Percentiles rank a stretch among this genome's conserved stretches.
Evolutionary conservation across 1,139 yeast species (phyloP).

Genomic region (Zygoascus meyerae): DNA sequence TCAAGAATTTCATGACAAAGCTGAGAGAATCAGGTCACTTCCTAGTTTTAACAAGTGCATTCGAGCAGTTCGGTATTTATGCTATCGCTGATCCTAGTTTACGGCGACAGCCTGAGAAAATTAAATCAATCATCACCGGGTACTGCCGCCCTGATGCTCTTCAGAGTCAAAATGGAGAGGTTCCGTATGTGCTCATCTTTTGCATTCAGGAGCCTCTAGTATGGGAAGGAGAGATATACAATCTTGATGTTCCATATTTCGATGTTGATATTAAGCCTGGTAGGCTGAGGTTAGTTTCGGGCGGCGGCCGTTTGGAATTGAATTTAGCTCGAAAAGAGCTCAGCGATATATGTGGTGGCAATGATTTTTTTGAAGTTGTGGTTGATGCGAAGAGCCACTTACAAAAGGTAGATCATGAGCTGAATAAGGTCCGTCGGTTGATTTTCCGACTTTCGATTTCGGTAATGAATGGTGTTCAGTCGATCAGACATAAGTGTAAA

Average conservation of each 20-base stretch:
- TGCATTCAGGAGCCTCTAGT: constrained; percentile 81
- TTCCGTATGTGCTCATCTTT: constrained; percentile 60
- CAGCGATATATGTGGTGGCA: constrained; percentile 43
- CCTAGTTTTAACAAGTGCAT: constrained; percentile 66
- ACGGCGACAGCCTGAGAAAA: constrained; percentile 37
- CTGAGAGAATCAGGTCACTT: constrained; percentile 67
- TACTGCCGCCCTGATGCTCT: constrained; percentile 27
- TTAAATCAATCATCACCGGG: constrained; percentile 35
- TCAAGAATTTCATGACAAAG: constrained; percentile 50
- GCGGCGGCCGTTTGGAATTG: constrained; percentile 50
- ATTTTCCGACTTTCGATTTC: constrained; percentile 66
- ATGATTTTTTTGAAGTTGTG: constrained; percentile 46
- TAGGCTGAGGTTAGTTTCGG: constrained; percentile 62
- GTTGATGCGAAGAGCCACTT: constrained; percentile 67
- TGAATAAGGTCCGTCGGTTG: constrained; percentile 58
- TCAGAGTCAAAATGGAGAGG: constrained; percentile 36
- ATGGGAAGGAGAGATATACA: constrained; percentile 82
- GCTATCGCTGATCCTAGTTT: constrained; percentile 63
- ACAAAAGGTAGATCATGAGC: constrained; percentile 67
- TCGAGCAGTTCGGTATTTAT: constrained; percentile 71
- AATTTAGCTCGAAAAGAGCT: constrained; percentile 41
- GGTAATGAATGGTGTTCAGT: constrained; percentile 58
- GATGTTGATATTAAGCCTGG: constrained; percentile 53
- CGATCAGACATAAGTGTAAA: constrained; percentile 44
- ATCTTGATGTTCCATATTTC: constrained; percentile 43